Evolutionary conservation across 1,284 basidiomycete genomes (phyloP), one percentile per base, ranked within the genome.

Genomic region (Peniophora sp.): DNA sequence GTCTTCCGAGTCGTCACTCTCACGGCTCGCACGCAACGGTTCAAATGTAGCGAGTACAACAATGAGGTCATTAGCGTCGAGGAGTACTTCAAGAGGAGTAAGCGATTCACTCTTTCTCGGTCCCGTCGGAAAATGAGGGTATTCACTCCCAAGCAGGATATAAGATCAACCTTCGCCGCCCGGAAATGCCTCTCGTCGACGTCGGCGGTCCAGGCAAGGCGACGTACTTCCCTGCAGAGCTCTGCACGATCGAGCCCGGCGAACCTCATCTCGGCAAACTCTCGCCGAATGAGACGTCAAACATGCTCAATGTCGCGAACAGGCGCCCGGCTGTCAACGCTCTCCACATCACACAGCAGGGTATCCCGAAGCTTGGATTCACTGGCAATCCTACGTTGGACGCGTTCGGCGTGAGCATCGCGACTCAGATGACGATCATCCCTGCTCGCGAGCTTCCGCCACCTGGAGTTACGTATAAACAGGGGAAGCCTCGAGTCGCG

Each of bases 301-400:
- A 69, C n/a, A 87, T 89, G 85, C 82, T 88, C 53, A 67, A 66
- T 25, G 68, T 70, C 47, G 85, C 85, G 0, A 81, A 79, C 62
- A 79, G 81, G 32, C 70, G 69, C 1, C 86, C 86, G 0, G 63
- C 61, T 0, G 60, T 72, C 52, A 89, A 87, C 56, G 81, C 79
- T 0, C 65, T 71, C 23, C 56, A 72, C 11, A 87, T 89, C 56
- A 67, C 78, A 11, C 63, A 72, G 35, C 63, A 75, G 22, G 86
- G 85, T 0, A 72, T 89, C 47, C 64, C 68, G 0, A 63, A 60
- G 1, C 69, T 89, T 3, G 86, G 82, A 1, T 59, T 85, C 19
- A 56, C 63, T 1, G 68, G 69, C 0, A 49, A 61, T 52, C 56
- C 62, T 51, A 56, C 63, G 10, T 60, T 72, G 41, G 52, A 80